Conservation (phyloP, 2,329 filamentous ascomycete species). For the Aphanoascus verrucosus region DNA sequence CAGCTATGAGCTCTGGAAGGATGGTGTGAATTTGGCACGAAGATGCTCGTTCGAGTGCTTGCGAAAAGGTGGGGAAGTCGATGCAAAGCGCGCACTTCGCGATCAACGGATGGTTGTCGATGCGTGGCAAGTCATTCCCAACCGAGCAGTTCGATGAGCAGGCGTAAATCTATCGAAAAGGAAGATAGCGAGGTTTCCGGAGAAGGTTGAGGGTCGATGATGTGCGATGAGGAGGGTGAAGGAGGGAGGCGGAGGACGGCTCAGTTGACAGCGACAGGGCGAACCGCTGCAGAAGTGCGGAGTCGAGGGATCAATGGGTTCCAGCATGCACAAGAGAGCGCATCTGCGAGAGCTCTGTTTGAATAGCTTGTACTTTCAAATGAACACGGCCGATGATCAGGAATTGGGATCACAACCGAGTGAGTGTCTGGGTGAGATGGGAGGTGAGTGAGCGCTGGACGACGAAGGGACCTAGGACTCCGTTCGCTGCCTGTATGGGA, state of each 20-base stretch:
- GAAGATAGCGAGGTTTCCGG: background rate
- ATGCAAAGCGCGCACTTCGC: slow-evolving; percentile 21
- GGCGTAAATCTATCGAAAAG: background rate
- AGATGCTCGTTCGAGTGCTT: slow-evolving; percentile 20
- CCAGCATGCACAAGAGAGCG: slow-evolving; percentile 3
- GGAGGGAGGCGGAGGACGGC: background rate
- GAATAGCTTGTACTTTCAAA: background rate
- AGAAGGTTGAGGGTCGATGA: background rate
- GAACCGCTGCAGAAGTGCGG: slow-evolving; percentile 9
- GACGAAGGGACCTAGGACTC: background rate
- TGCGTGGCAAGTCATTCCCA: slow-evolving; percentile 34
- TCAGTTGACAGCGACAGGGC: background rate
- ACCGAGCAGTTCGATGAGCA: slow-evolving; percentile 14
- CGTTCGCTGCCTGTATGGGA: slow-evolving; percentile 8
- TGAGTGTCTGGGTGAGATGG: background rate
- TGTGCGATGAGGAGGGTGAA: slow-evolving; percentile 1
- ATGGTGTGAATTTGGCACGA: background rate
- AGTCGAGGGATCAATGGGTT: background rate
- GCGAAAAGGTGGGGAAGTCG: slow-evolving; percentile 31
- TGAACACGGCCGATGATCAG: background rate
- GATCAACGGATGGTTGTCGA: slow-evolving; percentile 31
- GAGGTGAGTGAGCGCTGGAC: background rate
- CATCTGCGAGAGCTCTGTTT: background rate
- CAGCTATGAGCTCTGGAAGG: background rate
- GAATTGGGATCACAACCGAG: slow-evolving; percentile 5